phyloP scores from a whole-genome alignment of 257 asterid genomes.

The Cinchona pubescens region DNA sequence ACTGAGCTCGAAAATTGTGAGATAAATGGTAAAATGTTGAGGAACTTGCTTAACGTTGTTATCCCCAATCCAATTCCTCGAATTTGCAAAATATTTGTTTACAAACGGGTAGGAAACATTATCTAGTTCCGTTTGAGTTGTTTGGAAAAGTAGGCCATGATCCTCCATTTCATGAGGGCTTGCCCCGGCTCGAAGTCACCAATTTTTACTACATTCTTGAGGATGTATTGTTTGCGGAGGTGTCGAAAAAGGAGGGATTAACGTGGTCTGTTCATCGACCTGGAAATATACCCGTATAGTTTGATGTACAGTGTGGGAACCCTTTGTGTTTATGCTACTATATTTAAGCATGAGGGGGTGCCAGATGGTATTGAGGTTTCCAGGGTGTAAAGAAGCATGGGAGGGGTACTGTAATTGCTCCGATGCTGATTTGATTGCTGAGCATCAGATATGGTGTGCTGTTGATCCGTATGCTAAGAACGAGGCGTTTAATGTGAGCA shows the following conservation, averaged over 20 bases:
- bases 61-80: constrained; percentile 72
- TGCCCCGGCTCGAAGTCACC: constrained; percentile 51
- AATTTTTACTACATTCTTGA: constrained; percentile 68
- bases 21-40: constrained; percentile 67
- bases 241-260: constrained; percentile 61
- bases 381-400: constrained; percentile 72
- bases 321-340: constrained; percentile 79
- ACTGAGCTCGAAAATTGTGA: constrained; percentile 69
- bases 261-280: constrained; percentile 92
- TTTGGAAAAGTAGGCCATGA: constrained; percentile 49
- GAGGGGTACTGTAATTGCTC: constrained; percentile 74
- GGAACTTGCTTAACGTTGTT: constrained; percentile 48
- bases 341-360: constrained; percentile 76
- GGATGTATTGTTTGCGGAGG: constrained; percentile 67
- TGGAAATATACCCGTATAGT: constrained; percentile 60
- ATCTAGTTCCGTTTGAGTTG: constrained; percentile 56
- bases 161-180: constrained; percentile 72
- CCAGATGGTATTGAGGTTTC: constrained; percentile 67
- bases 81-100: constrained; percentile 65
- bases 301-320: constrained; percentile 80
- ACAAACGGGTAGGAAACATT: constrained; percentile 85
- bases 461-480: constrained; percentile 91
- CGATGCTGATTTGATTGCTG: constrained; percentile 85
- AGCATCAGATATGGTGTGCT: constrained; percentile 93
- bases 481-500: constrained; percentile 84